A percentile compares a stretch with the other conserved stretches of the same genome.
These are phyloP conservation scores for Sporobolomyces roseus DNA, from an alignment of 768 basidiomycete species.

Conservation along the genomic window DNA sequence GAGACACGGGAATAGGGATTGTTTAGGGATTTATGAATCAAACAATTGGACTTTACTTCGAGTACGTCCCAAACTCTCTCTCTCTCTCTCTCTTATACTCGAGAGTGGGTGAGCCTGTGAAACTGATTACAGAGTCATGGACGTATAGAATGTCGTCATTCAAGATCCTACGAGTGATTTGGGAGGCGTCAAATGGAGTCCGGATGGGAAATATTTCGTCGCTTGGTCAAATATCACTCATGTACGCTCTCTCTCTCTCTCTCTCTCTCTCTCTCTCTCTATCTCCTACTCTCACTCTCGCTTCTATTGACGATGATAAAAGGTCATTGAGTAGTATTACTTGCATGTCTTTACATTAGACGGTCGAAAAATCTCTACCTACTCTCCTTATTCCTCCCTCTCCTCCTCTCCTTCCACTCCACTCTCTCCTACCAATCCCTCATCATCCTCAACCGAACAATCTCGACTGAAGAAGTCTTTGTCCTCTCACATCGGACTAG, in stretches of 20 bases:
- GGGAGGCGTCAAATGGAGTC: slow-evolving; percentile 48
- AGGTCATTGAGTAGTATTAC: slow-evolving; percentile 44
- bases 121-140: too few species aligned
- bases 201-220: slow-evolving; percentile 48
- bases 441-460: neutral
- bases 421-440: neutral
- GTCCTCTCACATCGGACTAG: slow-evolving; percentile 27
- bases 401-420: neutral
- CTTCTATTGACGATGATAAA: neutral
- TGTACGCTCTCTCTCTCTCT: slow-evolving; percentile 38
- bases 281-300: neutral
- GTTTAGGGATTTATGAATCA: slow-evolving; percentile 48
- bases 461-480: too few species aligned
- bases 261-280: neutral
- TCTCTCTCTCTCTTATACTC: neutral
- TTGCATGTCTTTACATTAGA: slow-evolving; percentile 48
- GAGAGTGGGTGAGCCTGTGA: neutral
- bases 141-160: slow-evolving; percentile 49
- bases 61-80: neutral
- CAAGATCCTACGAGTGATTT: slow-evolving; percentile 47
- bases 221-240: slow-evolving; percentile 48
- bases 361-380: slow-evolving; percentile 46
- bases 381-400: slow-evolving; percentile 40
- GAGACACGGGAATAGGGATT: slow-evolving; percentile 48
- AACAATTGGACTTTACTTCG: slow-evolving; percentile 37